Evolutionary conservation across 192 early-diverging fungal species (phyloP), one percentile per base, ranked within the genome.

Genomic region (Linnemannia elongata): DNA sequence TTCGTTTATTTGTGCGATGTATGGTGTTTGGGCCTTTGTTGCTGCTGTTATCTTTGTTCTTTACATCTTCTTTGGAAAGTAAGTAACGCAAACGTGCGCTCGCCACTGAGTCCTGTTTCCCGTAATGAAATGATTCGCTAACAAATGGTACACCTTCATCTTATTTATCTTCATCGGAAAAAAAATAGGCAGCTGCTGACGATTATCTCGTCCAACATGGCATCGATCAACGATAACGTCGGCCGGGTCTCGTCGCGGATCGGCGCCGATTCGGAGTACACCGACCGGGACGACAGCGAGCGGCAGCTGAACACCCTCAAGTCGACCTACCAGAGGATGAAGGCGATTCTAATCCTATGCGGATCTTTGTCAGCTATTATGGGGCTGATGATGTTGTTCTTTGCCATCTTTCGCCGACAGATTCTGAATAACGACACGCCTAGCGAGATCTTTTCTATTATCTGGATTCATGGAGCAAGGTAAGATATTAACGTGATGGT

Each of bases 201-300:
- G n/a, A 86, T 86, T 47, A 86, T 86, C n/a, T 86, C 84, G 20
- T 86, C 84, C 7, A 86, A 86, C 54, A 86, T 86, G 84, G 84
- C 84, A 24, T 86, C 84, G 17, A 80, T 86, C 70, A 80, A 86
- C 60, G 84, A 86, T 44, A 86, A 86, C 68, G 84, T 86, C 1
- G 84, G 84, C 4, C 78, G 79, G 0, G 71, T 86, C 39, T 86
- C 84, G 4, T 86, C 84, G 17, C 49, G 84, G 12, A 81, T 86
- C 47, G 84, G 84, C 5, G 84, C 84, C 30, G 84, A 86, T 33
- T 86, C 84, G 10, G 84, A 77, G 69, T 86, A 86, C 57, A 81
- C 84, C 7, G 84, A 86, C 45, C 68, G 84, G n/a, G 84, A 86
- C 54, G 84, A 86, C 49, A 86, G 79, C 36, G 84, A 86, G 41